Evolutionary conservation across 2,329 filamentous ascomycete genomes (phyloP).

Genomic region (Pyrenophora teres): DNA sequence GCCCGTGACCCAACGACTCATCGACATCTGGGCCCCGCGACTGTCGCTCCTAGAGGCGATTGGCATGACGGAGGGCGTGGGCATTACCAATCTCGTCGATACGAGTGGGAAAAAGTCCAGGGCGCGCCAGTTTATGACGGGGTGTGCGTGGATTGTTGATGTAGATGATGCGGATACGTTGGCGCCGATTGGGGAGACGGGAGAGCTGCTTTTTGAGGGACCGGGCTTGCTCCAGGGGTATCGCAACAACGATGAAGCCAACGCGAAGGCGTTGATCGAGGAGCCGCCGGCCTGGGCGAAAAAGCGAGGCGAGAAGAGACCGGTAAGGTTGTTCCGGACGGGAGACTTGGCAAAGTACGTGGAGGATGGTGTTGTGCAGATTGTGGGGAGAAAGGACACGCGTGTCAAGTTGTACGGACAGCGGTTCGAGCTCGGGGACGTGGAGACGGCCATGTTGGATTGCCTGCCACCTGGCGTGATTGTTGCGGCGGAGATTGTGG

Average conservation of each 20-base stretch:
- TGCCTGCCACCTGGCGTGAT: not conserved
- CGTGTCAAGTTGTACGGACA: slow-evolving; percentile 5
- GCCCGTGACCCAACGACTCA: slow-evolving; percentile 3
- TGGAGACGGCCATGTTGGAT: slow-evolving; percentile 3
- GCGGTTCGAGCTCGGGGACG: slow-evolving; percentile 5
- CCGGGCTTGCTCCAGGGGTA: slow-evolving; percentile 4
- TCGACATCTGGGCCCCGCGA: slow-evolving; percentile 6
- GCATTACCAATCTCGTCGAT: slow-evolving; percentile 4
- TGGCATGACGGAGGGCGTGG: slow-evolving; percentile 7
- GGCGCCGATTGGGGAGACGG: slow-evolving; percentile 3
- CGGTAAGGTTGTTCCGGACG: not conserved
- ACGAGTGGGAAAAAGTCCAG: slow-evolving; percentile 1
- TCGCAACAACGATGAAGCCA: slow-evolving; percentile 1
- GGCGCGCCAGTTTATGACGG: slow-evolving; percentile 4
- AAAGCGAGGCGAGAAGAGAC: slow-evolving; percentile 1
- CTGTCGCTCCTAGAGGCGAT: slow-evolving; percentile 6
- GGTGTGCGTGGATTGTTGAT: slow-evolving; percentile 7
- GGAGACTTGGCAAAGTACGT: slow-evolving; percentile 7
- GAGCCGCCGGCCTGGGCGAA: not conserved
- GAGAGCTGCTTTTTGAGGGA: slow-evolving; percentile 8
- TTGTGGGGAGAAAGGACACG: slow-evolving; percentile 4
- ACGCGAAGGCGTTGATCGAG: slow-evolving; percentile 1
- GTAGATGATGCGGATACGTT: not conserved
- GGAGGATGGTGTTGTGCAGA: slow-evolving; percentile 7
- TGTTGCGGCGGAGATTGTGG: slow-evolving; percentile 3